A percentile compares a stretch with the other conserved stretches of the same genome.
Conservation (phyloP, 1,284 basidiomycete genomes). For the Termitomyces sp. region DNA sequence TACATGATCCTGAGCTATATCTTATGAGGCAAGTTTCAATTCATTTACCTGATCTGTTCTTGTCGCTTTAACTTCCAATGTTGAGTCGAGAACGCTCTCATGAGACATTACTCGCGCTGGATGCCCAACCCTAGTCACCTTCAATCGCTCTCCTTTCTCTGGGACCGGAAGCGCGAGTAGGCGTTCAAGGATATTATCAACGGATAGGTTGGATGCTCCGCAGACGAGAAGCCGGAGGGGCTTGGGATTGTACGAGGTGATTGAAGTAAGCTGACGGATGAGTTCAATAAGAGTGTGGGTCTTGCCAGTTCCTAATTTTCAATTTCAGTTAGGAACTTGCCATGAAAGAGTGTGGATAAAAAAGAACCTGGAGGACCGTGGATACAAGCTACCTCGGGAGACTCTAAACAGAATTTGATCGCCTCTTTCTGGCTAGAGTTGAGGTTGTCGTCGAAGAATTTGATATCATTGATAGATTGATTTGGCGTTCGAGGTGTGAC, state of each 20-base stretch:
- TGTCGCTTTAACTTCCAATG: conserved; percentile 84
- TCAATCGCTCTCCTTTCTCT: conserved; percentile 43
- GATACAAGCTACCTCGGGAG: conserved; percentile 84
- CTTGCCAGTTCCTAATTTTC: conserved; percentile 77
- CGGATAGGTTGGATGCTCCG: conserved; percentile 87
- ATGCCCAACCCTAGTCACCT: conserved; percentile 82
- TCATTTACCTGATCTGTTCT: conserved; percentile 64
- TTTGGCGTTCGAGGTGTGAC: conserved; percentile 41
- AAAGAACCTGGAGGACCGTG: conserved; percentile 87
- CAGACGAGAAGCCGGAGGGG: conserved; percentile 72
- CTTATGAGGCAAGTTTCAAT: not conserved
- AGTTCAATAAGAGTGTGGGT: conserved; percentile 90
- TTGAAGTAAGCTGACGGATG: conserved; percentile 73
- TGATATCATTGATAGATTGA: conserved; percentile 37
- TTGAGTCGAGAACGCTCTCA: conserved; percentile 66
- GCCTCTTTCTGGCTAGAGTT: conserved; percentile 85
- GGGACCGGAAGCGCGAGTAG: conserved; percentile 55
- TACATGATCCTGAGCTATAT: not conserved
- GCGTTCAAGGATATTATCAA: conserved; percentile 88
- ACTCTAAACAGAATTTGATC: conserved; percentile 67
- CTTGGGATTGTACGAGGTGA: conserved; percentile 43
- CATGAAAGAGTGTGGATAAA: not conserved
- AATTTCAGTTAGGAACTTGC: not conserved
- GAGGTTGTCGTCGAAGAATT: conserved; percentile 72
- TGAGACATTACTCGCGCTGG: conserved; percentile 86